A percentile compares a stretch with the other conserved stretches of the same genome.
Conservation (phyloP, 2,329 filamentous ascomycete genomes). For the Aspergillus sp. region DNA sequence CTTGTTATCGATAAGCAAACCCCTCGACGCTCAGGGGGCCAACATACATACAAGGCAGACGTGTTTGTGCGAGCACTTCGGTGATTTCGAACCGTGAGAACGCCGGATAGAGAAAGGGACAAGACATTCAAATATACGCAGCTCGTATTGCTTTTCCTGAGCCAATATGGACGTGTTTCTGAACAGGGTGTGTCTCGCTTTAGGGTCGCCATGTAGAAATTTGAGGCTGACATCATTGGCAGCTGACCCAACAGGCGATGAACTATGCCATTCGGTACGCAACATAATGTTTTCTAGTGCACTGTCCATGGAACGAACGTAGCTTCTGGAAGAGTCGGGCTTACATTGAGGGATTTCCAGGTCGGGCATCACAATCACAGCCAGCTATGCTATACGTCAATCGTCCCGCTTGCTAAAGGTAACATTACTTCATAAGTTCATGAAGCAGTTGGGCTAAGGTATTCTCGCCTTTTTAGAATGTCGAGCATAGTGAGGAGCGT, state of each 20-base stretch:
- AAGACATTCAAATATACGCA: not conserved
- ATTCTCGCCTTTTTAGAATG: conserved; percentile 39
- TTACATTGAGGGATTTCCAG: conserved; percentile 21
- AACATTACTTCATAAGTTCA: not conserved
- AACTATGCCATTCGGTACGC: conserved; percentile 72
- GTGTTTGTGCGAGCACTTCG: not conserved
- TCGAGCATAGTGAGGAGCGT: conserved; percentile 58
- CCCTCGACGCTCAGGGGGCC: conserved; percentile 5
- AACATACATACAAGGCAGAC: conserved; percentile 1
- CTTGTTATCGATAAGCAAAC: conserved; percentile 18
- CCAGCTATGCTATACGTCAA: conserved; percentile 74
- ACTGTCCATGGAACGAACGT: too few relatives aligned
- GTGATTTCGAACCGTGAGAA: not conserved
- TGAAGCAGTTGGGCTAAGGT: not conserved
- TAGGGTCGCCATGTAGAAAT: conserved; percentile 5
- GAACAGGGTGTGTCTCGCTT: conserved; percentile 44
- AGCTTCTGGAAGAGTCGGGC: not conserved
- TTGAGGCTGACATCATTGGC: conserved; percentile 13
- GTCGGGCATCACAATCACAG: conserved; percentile 77
- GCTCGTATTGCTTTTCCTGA: not conserved
- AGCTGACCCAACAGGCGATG: conserved; percentile 70
- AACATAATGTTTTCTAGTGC: not conserved
- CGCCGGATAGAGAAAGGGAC: not conserved
- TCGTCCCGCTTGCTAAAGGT: conserved; percentile 67
- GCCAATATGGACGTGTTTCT: conserved; percentile 63